A percentile compares a stretch with the other conserved stretches of the same genome.
Evolutionary conservation across 2,329 filamentous ascomycete species (phyloP).

Genomic region (Falciphora oryzae): DNA sequence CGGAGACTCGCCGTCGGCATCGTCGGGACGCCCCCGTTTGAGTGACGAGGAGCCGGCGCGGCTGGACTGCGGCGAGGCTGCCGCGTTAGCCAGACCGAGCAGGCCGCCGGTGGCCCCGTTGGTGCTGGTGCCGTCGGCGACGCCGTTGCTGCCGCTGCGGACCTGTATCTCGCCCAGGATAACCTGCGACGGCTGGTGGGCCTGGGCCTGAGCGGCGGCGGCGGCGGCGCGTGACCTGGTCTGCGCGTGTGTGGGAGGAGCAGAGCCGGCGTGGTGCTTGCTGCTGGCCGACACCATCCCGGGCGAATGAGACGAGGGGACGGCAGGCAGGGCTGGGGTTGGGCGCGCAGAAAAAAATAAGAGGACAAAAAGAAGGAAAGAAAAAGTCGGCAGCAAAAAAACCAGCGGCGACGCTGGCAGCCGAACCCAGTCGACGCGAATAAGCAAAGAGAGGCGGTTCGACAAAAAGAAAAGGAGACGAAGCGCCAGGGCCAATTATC

Average conservation of each 20-base stretch:
- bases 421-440: background rate
- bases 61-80: background rate
- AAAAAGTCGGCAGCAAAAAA: background rate
- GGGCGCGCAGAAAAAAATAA: no score
- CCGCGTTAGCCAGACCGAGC: slow-evolving; percentile 6
- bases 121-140: background rate
- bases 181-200: background rate
- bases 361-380: background rate
- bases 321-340: background rate
- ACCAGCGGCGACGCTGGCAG: background rate
- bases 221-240: background rate
- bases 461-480: background rate
- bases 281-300: background rate
- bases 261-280: background rate
- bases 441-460: background rate
- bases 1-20: background rate
- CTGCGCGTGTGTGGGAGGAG: background rate
- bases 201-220: background rate
- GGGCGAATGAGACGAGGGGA: background rate
- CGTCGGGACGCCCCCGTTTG: slow-evolving; percentile 5
- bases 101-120: slow-evolving; percentile 1
- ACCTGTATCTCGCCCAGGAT: slow-evolving; percentile 1
- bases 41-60: slow-evolving; percentile 6
- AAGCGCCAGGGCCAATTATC: background rate
- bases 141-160: background rate